These are phyloP conservation scores for Wickerhamomyces strasburgensis DNA, from an alignment of 805 yeast species.

Conservation along the genomic window DNA sequence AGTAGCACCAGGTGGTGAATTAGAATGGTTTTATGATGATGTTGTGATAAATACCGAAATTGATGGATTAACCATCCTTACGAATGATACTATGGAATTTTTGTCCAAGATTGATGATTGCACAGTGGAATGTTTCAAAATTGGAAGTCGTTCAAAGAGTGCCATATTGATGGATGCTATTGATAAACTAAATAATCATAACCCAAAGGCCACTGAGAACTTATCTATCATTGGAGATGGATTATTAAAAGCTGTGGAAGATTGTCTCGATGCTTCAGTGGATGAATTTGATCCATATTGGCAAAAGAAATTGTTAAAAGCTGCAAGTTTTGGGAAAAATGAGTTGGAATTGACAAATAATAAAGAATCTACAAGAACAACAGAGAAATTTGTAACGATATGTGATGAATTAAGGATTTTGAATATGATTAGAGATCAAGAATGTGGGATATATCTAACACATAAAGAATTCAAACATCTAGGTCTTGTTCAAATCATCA, in stretches of 20 bases:
- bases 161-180: slow-evolving; percentile 79
- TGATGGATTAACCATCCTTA: slow-evolving; percentile 72
- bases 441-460: slow-evolving; percentile 68
- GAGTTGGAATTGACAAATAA: slow-evolving; percentile 31
- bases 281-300: slow-evolving; percentile 72
- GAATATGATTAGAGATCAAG: slow-evolving; percentile 60
- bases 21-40: slow-evolving; percentile 47
- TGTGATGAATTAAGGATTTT: slow-evolving; percentile 60
- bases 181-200: slow-evolving; percentile 55
- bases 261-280: slow-evolving; percentile 68
- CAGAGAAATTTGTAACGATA: slow-evolving; percentile 48
- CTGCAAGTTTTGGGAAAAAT: slow-evolving; percentile 84
- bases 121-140: slow-evolving; percentile 60
- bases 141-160: slow-evolving; percentile 81
- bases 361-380: slow-evolving; percentile 33
- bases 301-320: slow-evolving; percentile 76
- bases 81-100: slow-evolving; percentile 49
- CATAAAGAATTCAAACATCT: slow-evolving; percentile 43
- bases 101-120: slow-evolving; percentile 55
- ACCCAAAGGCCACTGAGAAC: slow-evolving; percentile 80
- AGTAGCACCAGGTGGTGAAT: slow-evolving; percentile 60
- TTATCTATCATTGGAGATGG: slow-evolving; percentile 49
- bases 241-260: slow-evolving; percentile 56
- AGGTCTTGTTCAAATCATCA: slow-evolving; percentile 54
- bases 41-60: slow-evolving; percentile 42